Evolutionary conservation across 1,284 basidiomycete species (phyloP), one percentile per base, ranked within the genome.

Genomic region (Cutaneotrichosporon daszewskae): DNA sequence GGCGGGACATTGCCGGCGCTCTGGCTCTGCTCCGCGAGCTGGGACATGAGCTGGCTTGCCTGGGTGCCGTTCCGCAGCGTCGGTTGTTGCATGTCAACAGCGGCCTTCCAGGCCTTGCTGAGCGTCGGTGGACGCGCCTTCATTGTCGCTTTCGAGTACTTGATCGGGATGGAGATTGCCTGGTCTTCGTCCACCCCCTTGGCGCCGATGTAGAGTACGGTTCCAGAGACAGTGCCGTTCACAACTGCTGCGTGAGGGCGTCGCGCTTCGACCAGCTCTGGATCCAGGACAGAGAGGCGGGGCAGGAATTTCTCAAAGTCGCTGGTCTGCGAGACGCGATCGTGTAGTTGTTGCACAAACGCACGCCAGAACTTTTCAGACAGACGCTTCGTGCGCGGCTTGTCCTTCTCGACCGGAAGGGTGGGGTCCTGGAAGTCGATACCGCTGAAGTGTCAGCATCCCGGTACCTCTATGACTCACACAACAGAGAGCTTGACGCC

Each of bases 71-170:
- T n/a, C 11, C 20, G 23, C 28, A 19, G 22, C n/a, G 3, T 24
- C 12, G 60, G 58, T 2, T 43, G 49, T 44, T 66, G 64, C 20
- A 64, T 48, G 24, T 66, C 59, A 51, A 63, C 60, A 1, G 62
- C 65, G 1, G 65, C 58, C 52, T 78, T 71, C 38, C 77, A 79
- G 59, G 87, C 87, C 62, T 85, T 87, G 68, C 87, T 88, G 78
- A 85, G 83, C n/a, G 80, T 71, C 47, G 86, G 84, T 0, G 88
- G 83, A 16, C 81, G 75, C 2, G 79, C 78, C 24, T 81, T 63
- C 22, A 84, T 80, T 1, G 89, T 92, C 49, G 83, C 85, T 71
- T 97, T 97, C 59, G 81, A 84, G 28, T 83, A 77, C 59, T 83
- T 83, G 58, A 96, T 77, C 2, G 75, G 71, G 44, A 97, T 79